phyloP scores from a whole-genome alignment of 768 basidiomycete species.

The Russula brevipes region DNA sequence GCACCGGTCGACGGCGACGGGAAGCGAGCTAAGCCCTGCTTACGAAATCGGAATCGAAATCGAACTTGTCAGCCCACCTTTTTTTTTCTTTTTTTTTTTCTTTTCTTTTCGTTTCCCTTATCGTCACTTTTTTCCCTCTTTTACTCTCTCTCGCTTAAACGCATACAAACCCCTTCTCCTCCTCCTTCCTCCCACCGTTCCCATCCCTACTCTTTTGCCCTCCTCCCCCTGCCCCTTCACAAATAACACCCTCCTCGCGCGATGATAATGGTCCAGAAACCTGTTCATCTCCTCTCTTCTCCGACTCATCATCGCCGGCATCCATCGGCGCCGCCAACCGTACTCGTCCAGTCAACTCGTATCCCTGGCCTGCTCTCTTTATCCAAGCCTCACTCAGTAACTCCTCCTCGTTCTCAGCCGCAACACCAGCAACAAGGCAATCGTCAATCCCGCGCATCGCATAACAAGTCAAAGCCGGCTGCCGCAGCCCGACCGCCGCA shows the following conservation, averaged over 20 bases:
- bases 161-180: conserved; percentile 18
- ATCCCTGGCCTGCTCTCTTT: conserved; percentile 70
- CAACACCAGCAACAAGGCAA: conserved; percentile 29
- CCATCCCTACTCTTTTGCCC: conserved; percentile 8
- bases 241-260: not conserved
- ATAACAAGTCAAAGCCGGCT: conserved; percentile 35
- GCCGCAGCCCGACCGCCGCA: conserved; percentile 4
- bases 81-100: not conserved
- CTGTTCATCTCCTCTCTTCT: conserved; percentile 32
- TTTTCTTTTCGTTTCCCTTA: not conserved
- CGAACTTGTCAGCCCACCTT: conserved; percentile 19
- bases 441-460: conserved; percentile 32
- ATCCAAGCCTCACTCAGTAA: conserved; percentile 47
- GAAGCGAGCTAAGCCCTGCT: not conserved
- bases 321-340: conserved; percentile 63
- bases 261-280: conserved; percentile 44
- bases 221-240: not conserved
- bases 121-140: conserved; percentile 4
- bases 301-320: conserved; percentile 48
- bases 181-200: conserved; percentile 3
- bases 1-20: conserved; percentile 1
- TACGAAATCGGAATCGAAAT: conserved; percentile 1
- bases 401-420: conserved; percentile 35
- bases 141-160: conserved; percentile 26
- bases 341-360: conserved; percentile 65